Evolutionary conservation across 441 rosid species (phyloP).

Genomic region (Gossypium davidsonii): DNA sequence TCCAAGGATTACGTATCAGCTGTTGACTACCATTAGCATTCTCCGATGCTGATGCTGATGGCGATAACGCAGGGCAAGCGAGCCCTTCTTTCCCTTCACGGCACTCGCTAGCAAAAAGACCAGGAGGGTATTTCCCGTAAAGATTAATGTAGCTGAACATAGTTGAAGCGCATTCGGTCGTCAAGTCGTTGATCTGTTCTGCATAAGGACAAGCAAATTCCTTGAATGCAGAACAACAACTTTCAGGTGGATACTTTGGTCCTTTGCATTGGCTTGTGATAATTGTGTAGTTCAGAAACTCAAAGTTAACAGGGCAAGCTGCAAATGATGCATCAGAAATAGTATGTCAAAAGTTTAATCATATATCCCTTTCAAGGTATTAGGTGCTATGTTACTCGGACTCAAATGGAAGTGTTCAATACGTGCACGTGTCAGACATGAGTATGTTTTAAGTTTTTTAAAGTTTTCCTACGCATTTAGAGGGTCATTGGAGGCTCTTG

Average conservation of each 20-base stretch:
- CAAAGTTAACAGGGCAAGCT: conserved; percentile 60
- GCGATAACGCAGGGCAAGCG: conserved; percentile 41
- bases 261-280: conserved; percentile 67
- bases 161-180: conserved; percentile 56
- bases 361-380: background rate
- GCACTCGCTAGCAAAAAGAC: conserved; percentile 73
- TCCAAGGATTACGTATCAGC: conserved; percentile 7
- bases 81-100: conserved; percentile 56
- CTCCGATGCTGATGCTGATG: conserved; percentile 22
- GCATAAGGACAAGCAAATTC: conserved; percentile 76
- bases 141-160: conserved; percentile 87
- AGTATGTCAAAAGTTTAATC: background rate
- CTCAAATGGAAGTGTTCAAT: background rate
- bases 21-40: conserved; percentile 21
- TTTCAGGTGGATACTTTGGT: conserved; percentile 42
- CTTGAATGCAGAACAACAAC: conserved; percentile 61
- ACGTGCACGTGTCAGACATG: no score
- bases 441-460: no score
- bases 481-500: background rate
- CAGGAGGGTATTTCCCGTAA: conserved; percentile 71
- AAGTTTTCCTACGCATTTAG: background rate
- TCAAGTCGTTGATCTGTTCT: conserved; percentile 48
- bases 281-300: conserved; percentile 52
- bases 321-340: conserved; percentile 8
- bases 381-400: background rate